Evolutionary conservation across 306 rosid species (phyloP), one percentile per base, ranked within the genome.

Genomic region (Pachyrhizus erosus): DNA sequence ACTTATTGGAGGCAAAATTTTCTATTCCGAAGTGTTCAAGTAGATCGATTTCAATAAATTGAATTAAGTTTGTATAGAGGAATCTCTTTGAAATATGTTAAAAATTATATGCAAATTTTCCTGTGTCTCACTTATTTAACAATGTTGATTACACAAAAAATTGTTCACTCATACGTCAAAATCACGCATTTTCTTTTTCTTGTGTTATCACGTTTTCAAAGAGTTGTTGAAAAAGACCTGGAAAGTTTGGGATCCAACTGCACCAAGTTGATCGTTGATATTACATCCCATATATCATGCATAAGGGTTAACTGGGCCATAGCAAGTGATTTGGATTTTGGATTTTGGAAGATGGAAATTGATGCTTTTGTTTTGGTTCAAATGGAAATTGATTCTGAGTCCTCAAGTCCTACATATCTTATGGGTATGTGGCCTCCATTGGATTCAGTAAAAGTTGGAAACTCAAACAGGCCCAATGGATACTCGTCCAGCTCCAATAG

Each of bases 221-320:
- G 46, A 27, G 64, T 33, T 48, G 11, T 46, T 64, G 37, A 77
- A 43, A 18, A 46, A 29, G 82, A 66, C 67, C 37, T 20, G 26
- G 66, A 78, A 66, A 66, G 24, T 78, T 73, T 62, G 52, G 49
- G 61, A 20, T 80, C 71, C 49, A 80, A 71, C 70, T 79, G 23
- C 43, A 27, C 60, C 73, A 80, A 71, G 71, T 42, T 43, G 78
- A 72, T 80, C 27, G 26, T 12, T 71, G 79, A 80, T 45, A 61
- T 72, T 21, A 55, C 74, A 46, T 61, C 66, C n/a, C 67, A 15
- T 23, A 0, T 27, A 23, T 14, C 73, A 45, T 72, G 26, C 73
- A 57, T 55, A 29, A 39, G 71, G 15, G 69, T 40, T 64, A 67
- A 54, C 24, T 54, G 37, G 77, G 73, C 77, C 76, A 82, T 21